Conservation (phyloP, 2,329 filamentous ascomycete species). For the Pyrenophora teres region DNA sequence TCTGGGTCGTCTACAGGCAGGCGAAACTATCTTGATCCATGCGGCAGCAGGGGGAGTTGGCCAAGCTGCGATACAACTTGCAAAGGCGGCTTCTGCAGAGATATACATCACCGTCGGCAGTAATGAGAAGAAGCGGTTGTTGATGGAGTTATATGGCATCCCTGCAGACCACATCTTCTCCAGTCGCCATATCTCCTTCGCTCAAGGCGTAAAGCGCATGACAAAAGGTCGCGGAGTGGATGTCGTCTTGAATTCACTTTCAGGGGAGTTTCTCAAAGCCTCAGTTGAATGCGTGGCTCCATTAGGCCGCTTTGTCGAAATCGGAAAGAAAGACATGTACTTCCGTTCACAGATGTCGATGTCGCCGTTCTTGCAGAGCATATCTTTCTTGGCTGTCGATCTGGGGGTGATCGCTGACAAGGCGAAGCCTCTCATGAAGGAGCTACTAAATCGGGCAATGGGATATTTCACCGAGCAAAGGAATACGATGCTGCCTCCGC, state of each 20-base stretch:
- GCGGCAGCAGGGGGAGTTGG: not conserved
- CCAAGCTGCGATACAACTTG: not conserved
- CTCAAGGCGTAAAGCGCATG: not conserved
- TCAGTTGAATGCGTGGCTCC: conserved; percentile 1
- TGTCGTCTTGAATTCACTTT: conserved; percentile 1
- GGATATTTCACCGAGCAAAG: conserved; percentile 1
- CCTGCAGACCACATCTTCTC: conserved; percentile 38
- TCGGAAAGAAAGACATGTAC: conserved; percentile 23
- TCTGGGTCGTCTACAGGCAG: not conserved
- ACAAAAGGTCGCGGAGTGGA: conserved; percentile 2
- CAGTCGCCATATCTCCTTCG: conserved; percentile 31
- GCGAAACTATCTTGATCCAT: not conserved
- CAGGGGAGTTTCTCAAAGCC: conserved; percentile 2
- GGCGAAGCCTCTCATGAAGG: not conserved
- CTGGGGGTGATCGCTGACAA: not conserved
- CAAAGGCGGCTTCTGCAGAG: conserved; percentile 3
- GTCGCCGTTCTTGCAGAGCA: conserved; percentile 5
- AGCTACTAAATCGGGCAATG: not conserved
- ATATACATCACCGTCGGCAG: conserved; percentile 28
- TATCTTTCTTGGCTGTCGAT: conserved; percentile 3
- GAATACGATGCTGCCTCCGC: not conserved
- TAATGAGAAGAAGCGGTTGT: conserved; percentile 23
- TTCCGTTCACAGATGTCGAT: conserved; percentile 9
- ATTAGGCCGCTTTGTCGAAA: conserved; percentile 22
- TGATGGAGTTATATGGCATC: conserved; percentile 23